Base-by-base conservation (phyloP, 2,329 filamentous ascomycete genomes). In the Emergomyces pasteurianus region DNA sequence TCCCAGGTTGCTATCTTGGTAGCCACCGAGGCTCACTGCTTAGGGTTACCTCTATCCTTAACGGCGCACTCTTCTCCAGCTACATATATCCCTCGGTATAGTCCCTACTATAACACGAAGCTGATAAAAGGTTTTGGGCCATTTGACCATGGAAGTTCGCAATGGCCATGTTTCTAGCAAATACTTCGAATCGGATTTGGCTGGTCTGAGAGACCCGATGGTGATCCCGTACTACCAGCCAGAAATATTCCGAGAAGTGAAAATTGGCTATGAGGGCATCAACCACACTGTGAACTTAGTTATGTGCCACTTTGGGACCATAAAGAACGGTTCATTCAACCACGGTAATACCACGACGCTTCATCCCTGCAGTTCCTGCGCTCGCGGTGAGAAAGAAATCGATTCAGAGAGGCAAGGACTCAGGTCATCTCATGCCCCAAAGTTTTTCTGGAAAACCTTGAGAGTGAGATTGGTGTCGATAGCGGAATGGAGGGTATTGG, bases 401-500 rank as follows among this genome's bases (percentile, higher is more conserved):
- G 21, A 46, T 4, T 42, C 21, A 34, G 42, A 61, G 18, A 57
- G 59, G 28, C 36, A 61, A 18, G 52, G 59, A 26, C 36, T 65
- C 6, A 47, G 56, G n/a, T 38, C 54, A 26, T 52, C 58, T 9
- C 62, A 50, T 7, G 55, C 61, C 18, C 58, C 59, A 5, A 18
- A 3, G 8, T 58, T 34, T 60, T 42, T 62, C 10, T 62, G 60
- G 58, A 57, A 60, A 26, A 60, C 60, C 26, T 34, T 60, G 23
- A 60, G 60, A n/a, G 21, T 43, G n/a, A 47, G 2, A 31, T n/a
- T 2, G 7, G 21, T 26, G 3, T 31, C 10, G n/a, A 57, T 38
- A 18, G 18, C 2, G 18, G 18, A 2, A 36, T 10, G 21, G 31
- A 40, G 18, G 31, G 18, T 21, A 14, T 26, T 12, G 18, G 28